Conservation (phyloP, 2,329 filamentous ascomycete genomes). For the Fusarium ramigenum region DNA sequence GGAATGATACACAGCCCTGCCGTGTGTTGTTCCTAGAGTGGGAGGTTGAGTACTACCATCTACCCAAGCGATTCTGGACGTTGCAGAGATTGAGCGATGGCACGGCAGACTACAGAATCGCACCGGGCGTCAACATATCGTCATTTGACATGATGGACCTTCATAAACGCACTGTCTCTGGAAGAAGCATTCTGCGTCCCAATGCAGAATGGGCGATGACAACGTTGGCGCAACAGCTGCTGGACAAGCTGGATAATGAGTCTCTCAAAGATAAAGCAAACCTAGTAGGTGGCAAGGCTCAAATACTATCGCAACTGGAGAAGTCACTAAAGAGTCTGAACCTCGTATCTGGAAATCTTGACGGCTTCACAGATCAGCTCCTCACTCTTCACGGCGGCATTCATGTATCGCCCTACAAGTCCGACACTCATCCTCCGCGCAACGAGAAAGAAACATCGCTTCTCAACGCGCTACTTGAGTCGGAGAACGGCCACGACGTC, state of each 20-base stretch:
- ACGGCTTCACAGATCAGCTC: background rate
- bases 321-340: background rate
- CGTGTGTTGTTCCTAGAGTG: background rate
- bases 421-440: background rate
- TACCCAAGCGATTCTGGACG: background rate
- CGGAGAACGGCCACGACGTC: background rate
- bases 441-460: background rate
- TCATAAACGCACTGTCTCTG: background rate
- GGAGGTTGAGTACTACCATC: background rate
- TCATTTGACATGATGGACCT: background rate
- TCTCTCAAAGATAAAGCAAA: background rate
- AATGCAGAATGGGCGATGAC: background rate
- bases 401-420: background rate
- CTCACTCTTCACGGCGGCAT: background rate
- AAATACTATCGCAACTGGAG: background rate
- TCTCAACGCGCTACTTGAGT: fast-evolving
- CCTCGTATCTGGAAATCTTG: background rate
- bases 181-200: background rate
- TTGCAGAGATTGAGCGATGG: background rate
- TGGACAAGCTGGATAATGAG: background rate
- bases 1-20: background rate
- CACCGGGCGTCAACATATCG: background rate
- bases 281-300: background rate
- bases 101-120: background rate
- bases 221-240: background rate